Conservation (phyloP, 371 early-diverging fungal genomes). For the Saksenaea oblongispora region DNA sequence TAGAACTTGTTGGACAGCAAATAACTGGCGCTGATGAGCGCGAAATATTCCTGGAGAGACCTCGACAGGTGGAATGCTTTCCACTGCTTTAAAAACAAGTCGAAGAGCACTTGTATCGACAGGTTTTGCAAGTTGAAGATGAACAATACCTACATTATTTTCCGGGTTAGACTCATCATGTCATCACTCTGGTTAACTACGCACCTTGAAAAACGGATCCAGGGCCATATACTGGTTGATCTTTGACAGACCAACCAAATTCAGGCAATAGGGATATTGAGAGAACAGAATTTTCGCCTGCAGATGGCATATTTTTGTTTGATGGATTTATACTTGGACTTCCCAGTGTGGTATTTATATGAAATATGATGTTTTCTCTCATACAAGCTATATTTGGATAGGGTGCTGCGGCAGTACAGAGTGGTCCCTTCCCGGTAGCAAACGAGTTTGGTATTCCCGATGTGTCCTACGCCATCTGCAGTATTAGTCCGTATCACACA, state of each 20-base stretch:
- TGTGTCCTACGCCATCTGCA: no score
- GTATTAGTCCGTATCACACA: no score
- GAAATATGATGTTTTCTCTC: no score
- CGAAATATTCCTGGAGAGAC: constrained; percentile 7
- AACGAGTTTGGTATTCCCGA: no score
- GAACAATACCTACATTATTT: background rate
- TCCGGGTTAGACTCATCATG: no score
- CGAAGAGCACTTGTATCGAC: constrained; percentile 20
- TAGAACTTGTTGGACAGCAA: constrained; percentile 33
- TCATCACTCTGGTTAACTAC: no score
- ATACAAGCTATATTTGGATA: no score
- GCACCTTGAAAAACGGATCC: constrained; percentile 49
- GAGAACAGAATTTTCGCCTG: background rate
- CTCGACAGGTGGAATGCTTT: constrained; percentile 5
- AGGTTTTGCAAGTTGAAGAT: background rate
- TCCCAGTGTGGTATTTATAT: background rate
- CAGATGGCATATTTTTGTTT: background rate
- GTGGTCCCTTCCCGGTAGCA: no score
- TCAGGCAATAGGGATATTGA: constrained; percentile 40
- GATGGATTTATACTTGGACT: background rate
- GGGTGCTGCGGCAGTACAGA: no score
- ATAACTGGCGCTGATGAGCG: background rate
- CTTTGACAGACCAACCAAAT: constrained; percentile 40
- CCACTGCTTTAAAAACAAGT: constrained; percentile 30
- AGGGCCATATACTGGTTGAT: constrained; percentile 42